Evolutionary conservation across 306 rosid genomes (phyloP).

Genomic region (Gastrolobium villosum): DNA sequence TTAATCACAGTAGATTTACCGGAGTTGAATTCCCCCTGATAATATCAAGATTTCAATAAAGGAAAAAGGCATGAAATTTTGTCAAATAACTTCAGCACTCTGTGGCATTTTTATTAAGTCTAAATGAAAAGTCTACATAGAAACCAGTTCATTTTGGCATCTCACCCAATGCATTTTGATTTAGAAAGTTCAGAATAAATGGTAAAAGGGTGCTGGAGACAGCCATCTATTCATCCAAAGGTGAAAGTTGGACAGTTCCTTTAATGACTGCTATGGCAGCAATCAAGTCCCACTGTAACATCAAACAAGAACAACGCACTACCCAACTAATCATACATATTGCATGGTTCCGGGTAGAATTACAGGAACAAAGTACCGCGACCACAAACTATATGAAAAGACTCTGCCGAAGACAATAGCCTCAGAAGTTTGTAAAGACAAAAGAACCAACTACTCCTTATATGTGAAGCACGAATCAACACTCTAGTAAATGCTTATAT

Average conservation of each 20-base stretch:
- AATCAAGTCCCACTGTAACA: slow-evolving; percentile 12
- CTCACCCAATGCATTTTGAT: neutral
- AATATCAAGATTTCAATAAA: slow-evolving; percentile 41
- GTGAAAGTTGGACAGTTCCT: slow-evolving; percentile 18
- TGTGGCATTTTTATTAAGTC: slow-evolving; percentile 40
- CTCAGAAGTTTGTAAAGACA: slow-evolving; percentile 38
- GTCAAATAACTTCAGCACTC: slow-evolving; percentile 46
- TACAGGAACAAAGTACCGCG: slow-evolving; percentile 35
- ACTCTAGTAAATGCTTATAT: slow-evolving; percentile 28
- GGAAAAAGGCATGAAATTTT: slow-evolving; percentile 7
- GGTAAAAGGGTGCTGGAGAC: slow-evolving; percentile 10
- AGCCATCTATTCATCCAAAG: slow-evolving; percentile 30
- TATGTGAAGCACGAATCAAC: slow-evolving; percentile 23
- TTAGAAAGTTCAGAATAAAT: slow-evolving; percentile 13
- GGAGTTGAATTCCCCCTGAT: slow-evolving; percentile 97
- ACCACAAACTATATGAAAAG: slow-evolving; percentile 23
- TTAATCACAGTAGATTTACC: slow-evolving; percentile 97
- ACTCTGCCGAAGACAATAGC: slow-evolving; percentile 8
- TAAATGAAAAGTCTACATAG: neutral
- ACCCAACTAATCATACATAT: slow-evolving; percentile 7
- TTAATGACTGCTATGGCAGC: slow-evolving; percentile 16
- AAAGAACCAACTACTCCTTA: slow-evolving; percentile 29
- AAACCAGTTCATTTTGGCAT: slow-evolving; percentile 29
- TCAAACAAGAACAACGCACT: neutral
- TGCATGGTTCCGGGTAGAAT: slow-evolving; percentile 40